Percentiles rank a stretch among this genome's conserved stretches.
These are phyloP conservation scores for Petunia hybrid DNA, from an alignment of 305 asterid species.

Conservation along the genomic window DNA sequence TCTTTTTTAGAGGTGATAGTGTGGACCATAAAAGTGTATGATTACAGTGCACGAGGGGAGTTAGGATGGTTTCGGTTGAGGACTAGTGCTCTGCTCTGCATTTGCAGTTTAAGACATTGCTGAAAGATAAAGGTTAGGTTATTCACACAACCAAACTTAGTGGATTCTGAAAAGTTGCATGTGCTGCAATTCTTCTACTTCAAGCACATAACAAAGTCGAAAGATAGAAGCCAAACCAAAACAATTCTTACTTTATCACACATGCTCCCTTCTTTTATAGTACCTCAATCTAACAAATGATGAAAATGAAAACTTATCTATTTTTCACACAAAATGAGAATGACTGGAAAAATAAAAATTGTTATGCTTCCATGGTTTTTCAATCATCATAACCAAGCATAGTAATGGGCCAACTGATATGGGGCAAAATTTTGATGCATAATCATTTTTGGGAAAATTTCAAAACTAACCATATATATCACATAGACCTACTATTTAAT, in stretches of 20 bases:
- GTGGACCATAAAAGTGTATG: slow-evolving; percentile 26
- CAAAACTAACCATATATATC: too few species aligned
- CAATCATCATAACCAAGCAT: too few species aligned
- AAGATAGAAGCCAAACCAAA: too few species aligned
- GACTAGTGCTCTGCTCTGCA: neutral
- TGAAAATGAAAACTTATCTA: too few species aligned
- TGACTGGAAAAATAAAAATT: too few species aligned
- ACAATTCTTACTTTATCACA: neutral
- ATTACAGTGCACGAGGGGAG: slow-evolving; percentile 28
- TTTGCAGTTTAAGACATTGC: neutral
- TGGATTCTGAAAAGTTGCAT: slow-evolving; percentile 32
- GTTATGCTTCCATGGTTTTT: too few species aligned
- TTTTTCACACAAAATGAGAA: too few species aligned
- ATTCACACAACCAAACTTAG: slow-evolving; percentile 28
- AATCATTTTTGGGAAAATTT: too few species aligned
- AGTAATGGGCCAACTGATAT: too few species aligned
- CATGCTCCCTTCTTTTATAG: slow-evolving; percentile 3
- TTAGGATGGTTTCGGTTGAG: slow-evolving; percentile 11
- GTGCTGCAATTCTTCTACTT: slow-evolving; percentile 16
- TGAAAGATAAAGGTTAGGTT: slow-evolving; percentile 28
- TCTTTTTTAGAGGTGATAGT: neutral
- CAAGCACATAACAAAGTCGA: neutral
- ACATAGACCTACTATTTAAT: too few species aligned
- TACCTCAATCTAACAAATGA: neutral
- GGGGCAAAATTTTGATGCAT: too few species aligned